These are phyloP conservation scores for Zea luxurians DNA, from an alignment of 176 grass and related monocot genomes.

Conservation along the genomic window DNA sequence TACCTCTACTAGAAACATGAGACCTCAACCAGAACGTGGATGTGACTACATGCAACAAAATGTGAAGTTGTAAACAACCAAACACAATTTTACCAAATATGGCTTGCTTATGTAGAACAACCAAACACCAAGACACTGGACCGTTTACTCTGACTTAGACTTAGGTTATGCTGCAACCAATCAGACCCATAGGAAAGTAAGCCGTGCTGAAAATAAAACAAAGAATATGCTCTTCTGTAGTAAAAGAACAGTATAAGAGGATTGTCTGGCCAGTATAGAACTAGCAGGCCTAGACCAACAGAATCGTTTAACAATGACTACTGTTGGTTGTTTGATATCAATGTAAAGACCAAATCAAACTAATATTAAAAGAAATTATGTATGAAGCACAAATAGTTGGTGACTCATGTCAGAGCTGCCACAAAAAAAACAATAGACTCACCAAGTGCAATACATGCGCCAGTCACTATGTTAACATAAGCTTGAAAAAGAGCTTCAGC, in stretches of 20 bases:
- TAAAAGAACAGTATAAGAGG: constrained; percentile 2
- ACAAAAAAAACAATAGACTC: constrained; percentile 38
- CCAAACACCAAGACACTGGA: not conserved
- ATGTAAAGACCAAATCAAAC: not conserved
- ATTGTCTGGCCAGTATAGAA: not conserved
- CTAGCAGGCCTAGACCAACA: not conserved
- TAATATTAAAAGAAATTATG: not conserved
- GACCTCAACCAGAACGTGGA: not conserved
- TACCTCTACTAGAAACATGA: not conserved
- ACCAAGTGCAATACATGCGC: constrained; percentile 93
- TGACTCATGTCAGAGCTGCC: not conserved
- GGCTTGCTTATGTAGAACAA: not conserved
- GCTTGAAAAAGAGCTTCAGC: constrained; percentile 84
- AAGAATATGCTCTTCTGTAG: constrained; percentile 10
- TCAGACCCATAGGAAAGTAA: not conserved
- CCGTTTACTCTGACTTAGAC: not conserved
- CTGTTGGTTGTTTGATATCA: not conserved
- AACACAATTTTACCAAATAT: not conserved
- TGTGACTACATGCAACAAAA: not conserved
- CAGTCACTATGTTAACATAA: constrained; percentile 92
- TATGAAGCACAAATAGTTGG: not conserved
- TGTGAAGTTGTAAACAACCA: not conserved
- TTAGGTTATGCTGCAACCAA: not conserved
- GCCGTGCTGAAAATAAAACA: constrained; percentile 17
- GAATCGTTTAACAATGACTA: not conserved